Percentiles rank a stretch among this genome's conserved stretches.
Conservation (phyloP, 2,329 filamentous ascomycete genomes). For the Pyricularia sp. region DNA sequence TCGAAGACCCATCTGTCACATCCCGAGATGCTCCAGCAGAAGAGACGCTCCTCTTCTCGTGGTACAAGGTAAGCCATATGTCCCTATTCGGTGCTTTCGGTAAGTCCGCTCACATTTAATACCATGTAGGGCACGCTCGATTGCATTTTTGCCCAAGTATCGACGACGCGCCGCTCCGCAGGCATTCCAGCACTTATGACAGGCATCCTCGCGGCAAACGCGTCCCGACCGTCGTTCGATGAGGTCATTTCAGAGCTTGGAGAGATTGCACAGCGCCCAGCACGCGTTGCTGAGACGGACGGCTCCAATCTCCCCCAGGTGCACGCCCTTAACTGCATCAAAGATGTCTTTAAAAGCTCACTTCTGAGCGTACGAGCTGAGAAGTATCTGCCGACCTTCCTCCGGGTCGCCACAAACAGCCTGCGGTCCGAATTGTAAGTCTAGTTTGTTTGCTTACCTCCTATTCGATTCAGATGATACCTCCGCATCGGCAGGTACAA, state of each 20-base stretch:
- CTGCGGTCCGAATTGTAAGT: slow-evolving; percentile 68
- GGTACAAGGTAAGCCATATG: slow-evolving; percentile 53
- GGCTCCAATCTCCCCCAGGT: slow-evolving; percentile 74
- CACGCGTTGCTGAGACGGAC: slow-evolving; percentile 45
- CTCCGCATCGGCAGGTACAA: neutral
- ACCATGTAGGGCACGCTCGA: slow-evolving; percentile 47
- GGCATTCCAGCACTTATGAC: slow-evolving; percentile 83
- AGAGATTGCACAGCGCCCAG: slow-evolving; percentile 44
- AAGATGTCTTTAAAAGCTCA: slow-evolving; percentile 83
- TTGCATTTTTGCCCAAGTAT: slow-evolving; percentile 66
- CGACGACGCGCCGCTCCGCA: slow-evolving; percentile 82
- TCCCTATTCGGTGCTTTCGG: neutral
- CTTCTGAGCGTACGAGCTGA: slow-evolving; percentile 66
- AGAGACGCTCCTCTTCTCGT: slow-evolving; percentile 46
- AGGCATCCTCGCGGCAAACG: slow-evolving; percentile 64
- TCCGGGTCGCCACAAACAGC: slow-evolving; percentile 72
- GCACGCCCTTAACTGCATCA: slow-evolving; percentile 87
- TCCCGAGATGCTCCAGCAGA: slow-evolving; percentile 18
- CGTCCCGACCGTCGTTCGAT: slow-evolving; percentile 49
- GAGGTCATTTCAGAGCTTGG: slow-evolving; percentile 55
- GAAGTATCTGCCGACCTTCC: slow-evolving; percentile 59
- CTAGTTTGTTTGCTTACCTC: neutral
- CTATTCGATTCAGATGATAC: neutral
- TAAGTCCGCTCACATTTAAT: slow-evolving; percentile 7
- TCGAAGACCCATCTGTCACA: slow-evolving; percentile 33